Conservation (phyloP, 371 early-diverging fungal species). For the Actinomortierella wolfii region DNA sequence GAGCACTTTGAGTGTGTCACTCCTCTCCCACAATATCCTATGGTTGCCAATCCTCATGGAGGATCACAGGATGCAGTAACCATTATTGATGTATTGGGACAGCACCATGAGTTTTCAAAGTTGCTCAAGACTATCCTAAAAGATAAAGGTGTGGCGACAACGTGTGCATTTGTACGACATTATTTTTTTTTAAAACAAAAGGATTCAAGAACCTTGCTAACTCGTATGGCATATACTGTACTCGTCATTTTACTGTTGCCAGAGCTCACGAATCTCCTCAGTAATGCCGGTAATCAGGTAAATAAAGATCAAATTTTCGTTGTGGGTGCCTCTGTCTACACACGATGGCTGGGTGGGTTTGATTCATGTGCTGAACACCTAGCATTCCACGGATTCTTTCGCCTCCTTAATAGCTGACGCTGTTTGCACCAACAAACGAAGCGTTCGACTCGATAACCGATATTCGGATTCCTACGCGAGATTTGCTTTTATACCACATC, state of each 20-base stretch:
- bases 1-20: too few relatives aligned
- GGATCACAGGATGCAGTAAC: constrained; percentile 1
- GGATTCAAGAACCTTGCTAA: too few relatives aligned
- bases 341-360: too few relatives aligned
- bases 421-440: constrained; percentile 40
- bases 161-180: too few relatives aligned
- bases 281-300: constrained; percentile 15
- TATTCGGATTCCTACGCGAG: constrained; percentile 20
- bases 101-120: constrained; percentile 32
- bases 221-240: too few relatives aligned
- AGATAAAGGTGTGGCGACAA: constrained; percentile 10
- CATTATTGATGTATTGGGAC: constrained; percentile 24
- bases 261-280: constrained; percentile 11
- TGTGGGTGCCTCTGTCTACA: too few relatives aligned
- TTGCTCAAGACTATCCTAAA: constrained; percentile 21
- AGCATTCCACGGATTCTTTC: too few relatives aligned
- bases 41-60: too few relatives aligned
- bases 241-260: background rate
- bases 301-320: background rate
- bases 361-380: too few relatives aligned
- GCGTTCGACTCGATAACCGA: constrained; percentile 36
- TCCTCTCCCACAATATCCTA: too few relatives aligned
- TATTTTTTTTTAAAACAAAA: too few relatives aligned
- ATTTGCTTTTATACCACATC: constrained; percentile 33
- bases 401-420: constrained; percentile 20